phyloP scores from a whole-genome alignment of 108 stramenopile genomes.

The Poteriospumella lacustris region DNA sequence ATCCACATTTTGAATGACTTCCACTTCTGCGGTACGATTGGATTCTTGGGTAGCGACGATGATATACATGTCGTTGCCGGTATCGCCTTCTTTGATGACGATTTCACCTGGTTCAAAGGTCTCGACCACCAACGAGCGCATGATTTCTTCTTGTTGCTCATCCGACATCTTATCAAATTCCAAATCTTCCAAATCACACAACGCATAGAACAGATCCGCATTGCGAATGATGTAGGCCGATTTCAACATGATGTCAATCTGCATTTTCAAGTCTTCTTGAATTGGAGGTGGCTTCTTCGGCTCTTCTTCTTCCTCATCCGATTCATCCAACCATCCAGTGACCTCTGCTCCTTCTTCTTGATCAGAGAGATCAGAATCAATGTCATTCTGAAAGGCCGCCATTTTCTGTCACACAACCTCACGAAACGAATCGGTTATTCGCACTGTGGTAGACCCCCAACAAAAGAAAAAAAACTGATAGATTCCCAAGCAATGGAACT shows the following conservation, averaged over 20 bases:
- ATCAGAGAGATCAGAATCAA: background rate
- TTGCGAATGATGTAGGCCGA: background rate
- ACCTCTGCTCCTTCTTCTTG: background rate
- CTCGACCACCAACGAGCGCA: background rate
- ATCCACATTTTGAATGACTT: background rate
- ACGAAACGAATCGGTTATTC: too few species aligned
- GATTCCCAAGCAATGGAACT: too few species aligned
- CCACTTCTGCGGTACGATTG: background rate
- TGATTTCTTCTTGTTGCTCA: conserved; percentile 3
- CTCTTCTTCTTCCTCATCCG: background rate
- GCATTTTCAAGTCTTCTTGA: background rate
- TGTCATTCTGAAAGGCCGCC: too few species aligned
- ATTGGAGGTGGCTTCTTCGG: background rate
- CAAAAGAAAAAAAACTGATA: too few species aligned
- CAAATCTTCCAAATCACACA: conserved; percentile 9
- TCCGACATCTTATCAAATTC: background rate
- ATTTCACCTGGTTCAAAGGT: background rate
- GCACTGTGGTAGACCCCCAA: too few species aligned
- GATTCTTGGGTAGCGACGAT: background rate
- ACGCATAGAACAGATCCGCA: background rate
- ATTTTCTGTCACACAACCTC: too few species aligned
- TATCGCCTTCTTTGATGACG: conserved; percentile 12
- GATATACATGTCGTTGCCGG: background rate
- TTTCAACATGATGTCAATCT: background rate
- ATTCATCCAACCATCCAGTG: background rate